A percentile compares a stretch with the other conserved stretches of the same genome.
Conservation (phyloP, 2,329 filamentous ascomycete species). For the Lasiodiplodia sp. region DNA sequence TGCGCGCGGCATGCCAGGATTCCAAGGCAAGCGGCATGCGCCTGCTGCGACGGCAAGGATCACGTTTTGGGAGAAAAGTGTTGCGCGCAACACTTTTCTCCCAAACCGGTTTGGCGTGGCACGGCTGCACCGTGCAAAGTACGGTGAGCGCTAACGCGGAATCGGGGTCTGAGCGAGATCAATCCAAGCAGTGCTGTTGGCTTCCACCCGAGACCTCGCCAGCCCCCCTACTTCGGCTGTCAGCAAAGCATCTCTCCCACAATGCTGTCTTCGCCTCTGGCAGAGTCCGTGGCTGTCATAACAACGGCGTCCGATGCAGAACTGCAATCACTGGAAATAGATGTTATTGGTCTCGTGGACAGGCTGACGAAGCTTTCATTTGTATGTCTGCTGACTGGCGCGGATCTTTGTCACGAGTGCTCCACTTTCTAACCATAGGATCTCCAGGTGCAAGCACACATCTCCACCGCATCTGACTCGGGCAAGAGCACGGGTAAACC, state of each 20-base stretch:
- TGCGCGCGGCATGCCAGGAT: not conserved
- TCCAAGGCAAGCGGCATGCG: not conserved
- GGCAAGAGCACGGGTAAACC: not conserved
- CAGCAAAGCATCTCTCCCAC: not conserved
- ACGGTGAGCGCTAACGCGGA: constrained; percentile 5
- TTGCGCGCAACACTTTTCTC: not conserved
- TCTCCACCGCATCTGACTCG: constrained; percentile 7
- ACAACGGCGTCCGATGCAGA: not conserved
- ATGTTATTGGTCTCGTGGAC: not conserved
- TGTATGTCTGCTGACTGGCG: not conserved
- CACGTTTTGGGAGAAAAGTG: not conserved
- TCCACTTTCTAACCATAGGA: not conserved
- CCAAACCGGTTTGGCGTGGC: constrained; percentile 7
- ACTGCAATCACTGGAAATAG: not conserved
- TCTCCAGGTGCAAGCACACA: constrained; percentile 1
- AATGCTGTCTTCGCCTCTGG: not conserved
- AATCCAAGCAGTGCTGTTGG: not conserved
- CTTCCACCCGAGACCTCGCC: not conserved
- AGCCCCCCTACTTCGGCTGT: not conserved
- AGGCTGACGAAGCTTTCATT: constrained; percentile 5
- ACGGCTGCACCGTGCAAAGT: constrained; percentile 1
- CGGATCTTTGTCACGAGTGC: not conserved
- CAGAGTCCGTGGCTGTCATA: constrained; percentile 1
- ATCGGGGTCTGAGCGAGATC: not conserved
- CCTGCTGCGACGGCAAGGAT: not conserved